Evolutionary conservation across 495 filamentous ascomycete genomes (phyloP).

Genomic region (Clohesyomyces aquaticus): DNA sequence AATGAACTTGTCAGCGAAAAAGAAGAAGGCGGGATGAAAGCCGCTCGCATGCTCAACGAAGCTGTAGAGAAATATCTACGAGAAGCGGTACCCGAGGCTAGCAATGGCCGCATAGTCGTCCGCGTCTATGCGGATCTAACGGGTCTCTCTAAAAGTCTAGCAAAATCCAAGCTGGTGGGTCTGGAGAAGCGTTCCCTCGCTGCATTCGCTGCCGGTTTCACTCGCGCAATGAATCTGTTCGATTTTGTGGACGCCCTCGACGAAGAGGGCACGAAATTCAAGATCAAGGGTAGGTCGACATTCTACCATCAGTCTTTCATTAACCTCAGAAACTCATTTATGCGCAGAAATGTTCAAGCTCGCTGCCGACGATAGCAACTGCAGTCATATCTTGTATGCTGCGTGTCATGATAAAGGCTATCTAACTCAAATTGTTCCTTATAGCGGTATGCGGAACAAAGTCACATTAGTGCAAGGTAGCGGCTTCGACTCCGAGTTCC

Average conservation of each 20-base stretch:
- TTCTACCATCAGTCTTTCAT: not conserved
- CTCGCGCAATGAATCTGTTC: constrained; percentile 60
- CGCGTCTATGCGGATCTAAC: constrained; percentile 64
- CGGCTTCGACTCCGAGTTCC: constrained; percentile 41
- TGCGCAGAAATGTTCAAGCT: constrained; percentile 59
- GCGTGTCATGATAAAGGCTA: constrained; percentile 67
- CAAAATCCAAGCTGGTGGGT: constrained; percentile 54
- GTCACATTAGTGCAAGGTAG: constrained; percentile 57
- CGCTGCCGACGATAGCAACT: constrained; percentile 63
- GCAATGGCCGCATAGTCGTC: constrained; percentile 61
- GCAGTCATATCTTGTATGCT: constrained; percentile 69
- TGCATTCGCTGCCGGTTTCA: constrained; percentile 60
- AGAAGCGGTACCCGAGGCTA: constrained; percentile 38
- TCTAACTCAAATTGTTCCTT: constrained; percentile 58
- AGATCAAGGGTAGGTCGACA: constrained; percentile 56
- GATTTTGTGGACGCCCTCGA: constrained; percentile 64
- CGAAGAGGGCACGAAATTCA: constrained; percentile 63
- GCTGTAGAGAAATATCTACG: constrained; percentile 57
- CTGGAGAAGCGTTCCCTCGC: constrained; percentile 58
- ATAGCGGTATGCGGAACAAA: constrained; percentile 44
- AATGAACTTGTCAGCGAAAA: constrained; percentile 58
- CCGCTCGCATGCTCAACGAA: constrained; percentile 58
- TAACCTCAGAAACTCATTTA: constrained; percentile 35
- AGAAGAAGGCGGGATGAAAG: constrained; percentile 59
- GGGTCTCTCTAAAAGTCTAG: constrained; percentile 56